Evolutionary conservation across 2,329 filamentous ascomycete genomes (phyloP), one percentile per base, ranked within the genome.

Genomic region (Colletotrichum sp.): DNA sequence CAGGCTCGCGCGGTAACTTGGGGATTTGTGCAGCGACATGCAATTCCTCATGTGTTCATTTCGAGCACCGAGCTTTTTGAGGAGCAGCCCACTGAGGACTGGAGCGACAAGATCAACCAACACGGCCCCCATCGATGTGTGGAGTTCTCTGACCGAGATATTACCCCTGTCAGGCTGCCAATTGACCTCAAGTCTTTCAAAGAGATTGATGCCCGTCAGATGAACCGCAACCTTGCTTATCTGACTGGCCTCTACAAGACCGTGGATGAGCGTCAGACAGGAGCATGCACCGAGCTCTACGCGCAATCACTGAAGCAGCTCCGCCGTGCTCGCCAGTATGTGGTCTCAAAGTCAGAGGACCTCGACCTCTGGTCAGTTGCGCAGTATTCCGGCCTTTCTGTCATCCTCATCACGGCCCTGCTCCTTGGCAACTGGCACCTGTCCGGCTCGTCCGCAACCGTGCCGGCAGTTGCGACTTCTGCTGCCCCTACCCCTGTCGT

Each of bases 201-300:
- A 72, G 88, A 88, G 75, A 87, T 90, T 75, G 88, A 90, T 78
- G 85, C 87, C 32, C 84, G 88, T 65, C 89, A 90, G 81, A 87
- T 90, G 85, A 90, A 90, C 79, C 84, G 88, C 75, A 89, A 90
- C 77, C 80, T 90, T 26, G 87, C 88, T n/a, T 87, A 86, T 72
- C 80, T 90, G 52, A 89, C 88, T 9, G 84, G 85, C 5, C 79
- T 87, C 34, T 77, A 79, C 15, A 81, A 83, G 24, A 48, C 77
- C 7, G 67, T 34, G 24, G 77, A 68, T n/a, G 78, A 76, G 57
- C 65, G 10, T 55, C 66, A 74, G 36, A 15, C 39, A 62, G 26
- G 34, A 16, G n/a, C 16, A 24, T 34, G 39, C 22, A 36, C 44
- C 3, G 48, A 73, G 18, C 34, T 64, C 22, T 70, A 36, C 8